Base-by-base conservation (phyloP, 2,329 filamentous ascomycete genomes). In the Fulvia fulva region DNA sequence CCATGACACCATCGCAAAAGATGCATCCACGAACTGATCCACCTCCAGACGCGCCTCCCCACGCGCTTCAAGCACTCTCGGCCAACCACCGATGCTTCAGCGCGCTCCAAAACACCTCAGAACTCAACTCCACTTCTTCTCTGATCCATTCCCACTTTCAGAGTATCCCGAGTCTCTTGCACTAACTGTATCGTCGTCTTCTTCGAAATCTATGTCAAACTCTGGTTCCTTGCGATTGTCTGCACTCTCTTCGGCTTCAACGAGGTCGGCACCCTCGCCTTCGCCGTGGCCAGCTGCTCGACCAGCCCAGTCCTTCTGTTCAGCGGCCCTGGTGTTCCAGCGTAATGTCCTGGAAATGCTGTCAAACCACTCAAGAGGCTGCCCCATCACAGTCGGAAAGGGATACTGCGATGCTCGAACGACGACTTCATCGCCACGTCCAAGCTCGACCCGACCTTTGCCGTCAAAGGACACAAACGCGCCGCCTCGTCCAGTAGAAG, bases 401-500 rank as follows among this genome's bases (percentile, higher is more conserved):
- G 94, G 94, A 70, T 97, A 99, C 72, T 96, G 91, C 28, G 90
- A 95, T 3, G 94, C 94, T 43, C 93, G 91, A 68, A 99, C 94
- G 60, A 93, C 97, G 72, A 99, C 94, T 68, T 93, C 90, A 76
- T 99, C 94, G 55, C 94, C 94, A 69, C 93, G 90, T 62, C 88
- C 87, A 34, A 99, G 85, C 75, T 99, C 93, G 45, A 99, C 85
- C 52, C 94, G 91, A 56, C 91, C 92, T 75, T 97, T 99, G 74
- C 94, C 94, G 72, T 99, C 94, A 72, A 99, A 99, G 43, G 91
- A 91, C 72, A 93, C 97, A 80, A 97, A 97, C 1, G 94, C 94
- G 0, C 91, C 96, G 16, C 92, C 93, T 49, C 94, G 89, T 41
- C 90, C 95, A 69, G 87, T 86, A 62, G 83, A 82, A 0, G 94